Evolutionary conservation across 1,139 yeast species (phyloP), one percentile per base, ranked within the genome.

Genomic region (Hansenula sp.): DNA sequence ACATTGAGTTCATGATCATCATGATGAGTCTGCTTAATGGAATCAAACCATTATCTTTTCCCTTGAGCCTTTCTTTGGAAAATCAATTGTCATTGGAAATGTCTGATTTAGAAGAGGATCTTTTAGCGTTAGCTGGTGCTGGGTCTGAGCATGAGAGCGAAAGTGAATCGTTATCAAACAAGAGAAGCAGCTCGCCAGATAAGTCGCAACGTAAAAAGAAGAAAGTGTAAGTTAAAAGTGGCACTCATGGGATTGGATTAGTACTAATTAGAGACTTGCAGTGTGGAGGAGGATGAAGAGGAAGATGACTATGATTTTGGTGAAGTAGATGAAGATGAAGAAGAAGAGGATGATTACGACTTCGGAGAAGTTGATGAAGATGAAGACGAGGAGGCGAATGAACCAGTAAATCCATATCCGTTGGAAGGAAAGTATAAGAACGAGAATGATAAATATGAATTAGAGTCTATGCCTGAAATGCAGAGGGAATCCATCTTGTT

Each of bases 351-450:
- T 34, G 67, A 64, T 32, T 64, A 61, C 35, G 61, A 60, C 43
- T 59, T 61, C 26, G 60, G 51, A 4, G 52, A 46, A 25, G 44
- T 40, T 41, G 45, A 42, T 10, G 50, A 47, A 4, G 57, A 48
- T 0, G 61, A 50, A 3, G 60, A 50, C 6, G 60, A 54, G 21
- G 59, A 52, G 13, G 63, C 59, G 13, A 62, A 60, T 37, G 68
- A 66, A 41, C 57, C 68, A 40, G 26, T 24, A 4, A 74, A 83
- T 51, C 98, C 97, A 8, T 92, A 90, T 60, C 98, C 98, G 2
- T 65, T 92, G 43, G 97, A 89, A 59, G 96, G 96, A 14, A 88
- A 88, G 57, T 92, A 82, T 67, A 85, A 80, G 55, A 85, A 89
- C 61, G 96, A 82, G 44, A 72, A 69, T 9, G 99, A 94, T 62